Conservation (phyloP, 208 protist genomes). For the Trypanosoma avium region DNA sequence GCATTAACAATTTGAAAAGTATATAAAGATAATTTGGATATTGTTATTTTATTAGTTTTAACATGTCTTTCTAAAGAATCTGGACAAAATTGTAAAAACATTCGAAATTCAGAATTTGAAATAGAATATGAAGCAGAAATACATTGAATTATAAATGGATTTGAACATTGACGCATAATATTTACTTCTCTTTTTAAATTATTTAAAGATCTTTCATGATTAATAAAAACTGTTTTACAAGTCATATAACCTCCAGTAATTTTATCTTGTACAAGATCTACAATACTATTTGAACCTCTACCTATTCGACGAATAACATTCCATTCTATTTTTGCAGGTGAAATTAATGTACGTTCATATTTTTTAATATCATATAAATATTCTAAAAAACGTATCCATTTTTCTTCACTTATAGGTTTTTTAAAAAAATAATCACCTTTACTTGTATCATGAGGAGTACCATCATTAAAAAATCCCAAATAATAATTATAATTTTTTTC, state of each 20-base stretch:
- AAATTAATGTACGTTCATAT: conserved; percentile 19
- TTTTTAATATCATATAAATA: conserved; percentile 14
- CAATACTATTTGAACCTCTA: conserved; percentile 11
- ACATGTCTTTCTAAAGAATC: conserved; percentile 24
- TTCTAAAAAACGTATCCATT: conserved; percentile 31
- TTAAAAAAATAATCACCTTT: conserved; percentile 31
- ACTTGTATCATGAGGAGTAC: conserved; percentile 9
- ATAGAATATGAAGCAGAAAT: conserved; percentile 27
- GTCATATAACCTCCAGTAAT: conserved; percentile 33
- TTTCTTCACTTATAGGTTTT: conserved; percentile 26
- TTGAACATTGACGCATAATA: conserved; percentile 36
- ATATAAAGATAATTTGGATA: conserved; percentile 21
- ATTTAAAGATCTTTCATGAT: conserved; percentile 7
- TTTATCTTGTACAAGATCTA: conserved; percentile 38
- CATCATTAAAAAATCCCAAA: too few species aligned
- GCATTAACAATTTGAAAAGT: conserved; percentile 41
- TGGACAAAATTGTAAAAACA: conserved; percentile 62
- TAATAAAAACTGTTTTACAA: conserved; percentile 39
- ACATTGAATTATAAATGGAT: conserved; percentile 54
- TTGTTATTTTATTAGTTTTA: conserved; percentile 7
- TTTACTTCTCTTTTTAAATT: conserved; percentile 35
- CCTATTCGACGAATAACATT: conserved; percentile 23
- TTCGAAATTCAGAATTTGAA: conserved; percentile 31
- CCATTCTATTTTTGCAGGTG: conserved; percentile 24
- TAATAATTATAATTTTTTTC: too few species aligned